phyloP scores from a whole-genome alignment of 805 yeast species.

The Candida rishiriensis region DNA sequence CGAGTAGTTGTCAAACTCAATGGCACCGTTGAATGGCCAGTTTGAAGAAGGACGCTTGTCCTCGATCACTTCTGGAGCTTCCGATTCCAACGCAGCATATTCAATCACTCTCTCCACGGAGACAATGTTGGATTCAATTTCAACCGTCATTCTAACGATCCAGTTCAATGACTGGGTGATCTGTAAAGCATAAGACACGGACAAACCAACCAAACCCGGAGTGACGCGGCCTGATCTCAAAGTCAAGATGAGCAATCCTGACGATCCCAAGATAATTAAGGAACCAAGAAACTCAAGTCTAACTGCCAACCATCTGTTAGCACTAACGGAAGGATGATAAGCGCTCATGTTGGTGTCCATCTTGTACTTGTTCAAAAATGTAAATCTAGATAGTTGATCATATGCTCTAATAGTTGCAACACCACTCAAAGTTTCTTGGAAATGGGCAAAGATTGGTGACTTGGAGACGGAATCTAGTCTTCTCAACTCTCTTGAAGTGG shows the following conservation, averaged over 20 bases:
- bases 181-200: conserved; percentile 89
- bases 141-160: conserved; percentile 99
- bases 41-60: conserved; percentile 51
- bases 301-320: conserved; percentile 97
- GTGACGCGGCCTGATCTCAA: conserved; percentile 64
- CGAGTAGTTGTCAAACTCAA: conserved; percentile 68
- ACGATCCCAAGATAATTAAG: conserved; percentile 77
- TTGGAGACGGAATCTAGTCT: conserved; percentile 76
- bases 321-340: conserved; percentile 84
- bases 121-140: conserved; percentile 95
- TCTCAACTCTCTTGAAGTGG: conserved; percentile 77
- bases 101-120: conserved; percentile 67
- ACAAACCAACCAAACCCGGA: conserved; percentile 91
- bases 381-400: conserved; percentile 59
- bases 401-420: conserved; percentile 74
- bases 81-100: conserved; percentile 51
- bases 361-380: conserved; percentile 58
- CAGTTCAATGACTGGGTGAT: conserved; percentile 91
- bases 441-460: conserved; percentile 79
- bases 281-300: conserved; percentile 91
- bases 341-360: conserved; percentile 89
- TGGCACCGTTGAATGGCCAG: conserved; percentile 75
- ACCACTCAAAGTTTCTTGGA: conserved; percentile 78
- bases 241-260: conserved; percentile 73
- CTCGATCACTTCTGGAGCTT: conserved; percentile 62